Conservation (phyloP, 768 basidiomycete genomes). For the Tubosaeta sp. region DNA sequence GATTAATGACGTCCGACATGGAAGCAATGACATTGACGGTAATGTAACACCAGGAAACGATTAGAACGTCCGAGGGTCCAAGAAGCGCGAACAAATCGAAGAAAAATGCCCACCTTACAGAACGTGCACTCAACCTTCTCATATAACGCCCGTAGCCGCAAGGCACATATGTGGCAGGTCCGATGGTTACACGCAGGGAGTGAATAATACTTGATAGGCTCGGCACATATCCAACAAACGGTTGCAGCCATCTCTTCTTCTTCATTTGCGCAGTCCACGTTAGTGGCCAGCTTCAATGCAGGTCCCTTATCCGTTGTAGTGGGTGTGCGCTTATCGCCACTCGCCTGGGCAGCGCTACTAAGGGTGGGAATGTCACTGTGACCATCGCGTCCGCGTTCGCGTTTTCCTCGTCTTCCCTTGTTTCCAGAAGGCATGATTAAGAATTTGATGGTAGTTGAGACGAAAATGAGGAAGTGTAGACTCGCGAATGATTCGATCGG, state of each 20-base stretch:
- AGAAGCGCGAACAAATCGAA: background rate
- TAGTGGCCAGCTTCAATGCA: background rate
- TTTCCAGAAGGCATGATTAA: background rate
- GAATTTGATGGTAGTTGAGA: background rate
- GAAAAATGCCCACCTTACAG: slow-evolving; percentile 66
- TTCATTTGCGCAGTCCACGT: slow-evolving; percentile 8
- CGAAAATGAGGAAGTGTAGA: background rate
- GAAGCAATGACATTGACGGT: background rate
- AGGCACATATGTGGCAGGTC: slow-evolving; percentile 91
- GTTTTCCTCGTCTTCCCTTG: slow-evolving; percentile 14
- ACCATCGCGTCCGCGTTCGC: slow-evolving; percentile 18
- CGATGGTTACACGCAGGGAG: slow-evolving; percentile 89
- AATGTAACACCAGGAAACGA: background rate
- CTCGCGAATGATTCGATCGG: background rate
- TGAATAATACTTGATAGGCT: slow-evolving; percentile 86
- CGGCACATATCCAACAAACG: slow-evolving; percentile 92
- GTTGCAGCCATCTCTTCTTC: slow-evolving; percentile 32
- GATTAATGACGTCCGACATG: background rate
- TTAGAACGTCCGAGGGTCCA: background rate
- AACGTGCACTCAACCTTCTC: slow-evolving; percentile 94
- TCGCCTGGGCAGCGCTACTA: slow-evolving; percentile 1
- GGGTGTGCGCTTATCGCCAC: background rate
- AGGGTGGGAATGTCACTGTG: background rate
- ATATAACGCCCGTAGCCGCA: slow-evolving; percentile 86
- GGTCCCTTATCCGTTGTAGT: background rate